phyloP scores from a whole-genome alignment of 768 basidiomycete genomes.

The Boletus edulis region DNA sequence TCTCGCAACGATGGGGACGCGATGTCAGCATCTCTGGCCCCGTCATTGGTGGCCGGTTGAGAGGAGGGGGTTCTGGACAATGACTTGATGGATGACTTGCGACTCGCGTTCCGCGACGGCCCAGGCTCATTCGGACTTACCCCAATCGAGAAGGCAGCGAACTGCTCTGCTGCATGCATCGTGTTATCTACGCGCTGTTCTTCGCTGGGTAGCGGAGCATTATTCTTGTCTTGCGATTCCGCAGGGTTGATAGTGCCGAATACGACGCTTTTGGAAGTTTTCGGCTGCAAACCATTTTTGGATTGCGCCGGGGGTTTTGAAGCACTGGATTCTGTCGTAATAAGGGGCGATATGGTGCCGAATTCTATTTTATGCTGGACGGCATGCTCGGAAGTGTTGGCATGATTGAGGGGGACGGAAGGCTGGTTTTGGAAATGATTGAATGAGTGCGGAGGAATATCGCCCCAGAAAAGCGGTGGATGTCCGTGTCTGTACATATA shows the following conservation, averaged over 20 bases:
- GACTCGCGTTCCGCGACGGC: slow-evolving; percentile 23
- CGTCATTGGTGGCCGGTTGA: neutral
- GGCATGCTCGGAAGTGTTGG: slow-evolving; percentile 13
- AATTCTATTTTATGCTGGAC: slow-evolving; percentile 12
- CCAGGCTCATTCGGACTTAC: slow-evolving; percentile 37
- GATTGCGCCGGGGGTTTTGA: slow-evolving; percentile 2
- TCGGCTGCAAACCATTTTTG: slow-evolving; percentile 8
- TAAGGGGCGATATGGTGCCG: slow-evolving; percentile 13
- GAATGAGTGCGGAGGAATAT: slow-evolving; percentile 11
- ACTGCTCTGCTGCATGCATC: slow-evolving; percentile 26
- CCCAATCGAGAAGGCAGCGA: slow-evolving; percentile 45
- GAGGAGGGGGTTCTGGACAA: slow-evolving; percentile 10
- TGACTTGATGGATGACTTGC: slow-evolving; percentile 25
- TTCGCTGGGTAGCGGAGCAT: neutral
- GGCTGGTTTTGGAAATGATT: slow-evolving; percentile 20
- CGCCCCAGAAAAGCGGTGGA: slow-evolving; percentile 41
- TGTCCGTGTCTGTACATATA: slow-evolving; percentile 35
- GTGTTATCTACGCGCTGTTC: slow-evolving; percentile 11
- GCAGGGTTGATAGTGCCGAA: slow-evolving; percentile 50
- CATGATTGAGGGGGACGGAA: slow-evolving; percentile 4
- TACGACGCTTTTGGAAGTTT: slow-evolving; percentile 34
- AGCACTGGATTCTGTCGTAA: slow-evolving; percentile 12
- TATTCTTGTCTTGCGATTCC: slow-evolving; percentile 16
- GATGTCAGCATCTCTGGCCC: neutral
- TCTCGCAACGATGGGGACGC: neutral